Conservation (phyloP, 2,329 filamentous ascomycete species). For the Neospermospora avenae region DNA sequence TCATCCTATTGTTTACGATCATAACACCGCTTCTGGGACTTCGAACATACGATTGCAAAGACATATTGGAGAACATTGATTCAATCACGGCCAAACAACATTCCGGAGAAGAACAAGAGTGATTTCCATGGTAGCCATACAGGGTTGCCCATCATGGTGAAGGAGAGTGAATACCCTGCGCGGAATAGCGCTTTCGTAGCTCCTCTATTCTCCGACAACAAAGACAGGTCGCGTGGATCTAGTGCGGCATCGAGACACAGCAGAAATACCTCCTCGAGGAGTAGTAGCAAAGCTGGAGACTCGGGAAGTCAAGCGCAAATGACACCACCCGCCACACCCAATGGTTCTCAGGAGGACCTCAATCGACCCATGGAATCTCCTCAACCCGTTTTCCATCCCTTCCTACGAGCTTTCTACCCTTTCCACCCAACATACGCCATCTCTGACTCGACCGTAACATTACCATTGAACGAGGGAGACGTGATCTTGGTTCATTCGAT, state of each 20-base stretch:
- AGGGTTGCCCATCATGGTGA: constrained; percentile 34
- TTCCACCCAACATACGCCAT: constrained; percentile 78
- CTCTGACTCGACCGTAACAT: constrained; percentile 81
- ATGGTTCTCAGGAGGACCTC: constrained; percentile 58
- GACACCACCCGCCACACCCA: constrained; percentile 74
- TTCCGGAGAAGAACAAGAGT: constrained; percentile 6
- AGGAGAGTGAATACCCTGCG: constrained; percentile 29
- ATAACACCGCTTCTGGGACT: not conserved
- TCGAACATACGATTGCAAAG: constrained; percentile 2
- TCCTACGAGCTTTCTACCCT: constrained; percentile 88
- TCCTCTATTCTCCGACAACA: constrained; percentile 52
- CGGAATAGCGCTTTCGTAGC: constrained; percentile 60
- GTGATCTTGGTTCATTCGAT: constrained; percentile 93
- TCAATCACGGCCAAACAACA: not conserved
- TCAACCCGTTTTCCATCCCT: constrained; percentile 82
- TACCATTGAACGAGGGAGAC: constrained; percentile 86
- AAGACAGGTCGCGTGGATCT: constrained; percentile 37
- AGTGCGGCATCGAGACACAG: constrained; percentile 38
- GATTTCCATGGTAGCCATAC: constrained; percentile 28
- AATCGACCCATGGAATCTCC: constrained; percentile 42
- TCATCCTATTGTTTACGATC: constrained; percentile 8
- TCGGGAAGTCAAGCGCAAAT: constrained; percentile 51
- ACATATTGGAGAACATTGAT: constrained; percentile 1
- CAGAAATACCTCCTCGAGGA: constrained; percentile 43
- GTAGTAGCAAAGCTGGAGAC: constrained; percentile 25